Base-by-base conservation (phyloP, 768 basidiomycete species). In the Boletus coccyginus region DNA sequence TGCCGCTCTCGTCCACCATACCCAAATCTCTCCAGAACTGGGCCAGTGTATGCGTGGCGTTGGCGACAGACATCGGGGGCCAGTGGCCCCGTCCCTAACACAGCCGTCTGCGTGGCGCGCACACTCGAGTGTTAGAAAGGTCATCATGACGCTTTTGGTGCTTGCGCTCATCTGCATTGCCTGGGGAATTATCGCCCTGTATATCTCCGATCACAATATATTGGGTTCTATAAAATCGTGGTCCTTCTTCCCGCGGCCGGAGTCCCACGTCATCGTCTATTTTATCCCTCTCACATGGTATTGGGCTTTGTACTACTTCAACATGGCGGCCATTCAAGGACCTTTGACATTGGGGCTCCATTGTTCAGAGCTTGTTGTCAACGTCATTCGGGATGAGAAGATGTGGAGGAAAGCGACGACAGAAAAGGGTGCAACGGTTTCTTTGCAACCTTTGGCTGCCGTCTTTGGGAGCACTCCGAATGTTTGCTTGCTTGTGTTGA, bases 31-130 rank as follows among this genome's bases (percentile, higher is more conserved):
- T 5, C 61, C 52, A 1, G 56, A 60, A 27, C 38, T 56, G 3
- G 64, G 59, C 5, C 66, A 49, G 11, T 70, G 72, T 31, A 72
- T 72, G 72, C 55, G 40, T n/a, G 53, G 65, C 40, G 64, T 68
- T 14, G 51, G 46, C 6, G 57, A 64, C 29, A 11, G 10, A 33
- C 31, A 2, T 27, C 41, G 27, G 9, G 61, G 57, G 9, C 66
- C 70, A n/a, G 40, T 33, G 12, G 11, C 17, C 3, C 68, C 69
- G 0, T 57, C 55, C 1, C 7, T 5, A 6, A 60, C 21, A 29
- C 70, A 70, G 46, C 60, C 62, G 1, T 72, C 69, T 14, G 69
- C 69, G 21, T 70, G 70, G 70, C 43, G 50, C 4, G 66, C 66
- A 14, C 68, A 70, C 45, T 10, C 54, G 7, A 63, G 65, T 40